Percentiles rank a stretch among this genome's conserved stretches.
These are phyloP conservation scores for Lepidium aucheri DNA, from an alignment of 345 rosid genomes.

Conservation along the genomic window DNA sequence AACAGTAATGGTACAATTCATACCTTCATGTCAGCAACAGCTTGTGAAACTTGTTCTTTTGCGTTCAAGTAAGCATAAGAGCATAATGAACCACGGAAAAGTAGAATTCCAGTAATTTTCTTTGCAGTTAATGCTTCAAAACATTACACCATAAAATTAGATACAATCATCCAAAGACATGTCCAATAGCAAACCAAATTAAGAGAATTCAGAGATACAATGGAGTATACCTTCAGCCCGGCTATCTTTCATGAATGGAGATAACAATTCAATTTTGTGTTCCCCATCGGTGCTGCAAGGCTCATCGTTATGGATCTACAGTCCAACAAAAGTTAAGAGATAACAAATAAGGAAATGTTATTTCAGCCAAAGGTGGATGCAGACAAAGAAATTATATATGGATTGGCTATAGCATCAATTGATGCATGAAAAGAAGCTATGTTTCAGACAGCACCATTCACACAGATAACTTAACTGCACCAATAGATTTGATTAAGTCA, in stretches of 20 bases:
- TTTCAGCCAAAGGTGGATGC: not conserved
- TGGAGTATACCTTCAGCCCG: constrained; percentile 36
- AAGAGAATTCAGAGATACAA: too few relatives aligned
- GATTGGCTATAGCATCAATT: not conserved
- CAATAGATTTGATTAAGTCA: not conserved
- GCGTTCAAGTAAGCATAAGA: constrained; percentile 60
- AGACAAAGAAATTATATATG: not conserved
- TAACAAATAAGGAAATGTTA: not conserved
- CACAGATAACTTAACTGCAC: not conserved
- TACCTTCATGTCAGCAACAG: constrained; percentile 80
- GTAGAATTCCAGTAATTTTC: constrained; percentile 52
- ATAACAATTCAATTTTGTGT: constrained; percentile 73
- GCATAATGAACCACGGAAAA: constrained; percentile 55
- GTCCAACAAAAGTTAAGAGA: not conserved
- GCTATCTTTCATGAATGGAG: constrained; percentile 60
- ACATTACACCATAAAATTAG: constrained; percentile 26
- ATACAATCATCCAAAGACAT: not conserved
- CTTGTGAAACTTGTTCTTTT: constrained; percentile 77
- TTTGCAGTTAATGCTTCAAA: constrained; percentile 55
- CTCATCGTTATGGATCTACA: constrained; percentile 54
- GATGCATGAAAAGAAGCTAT: constrained; percentile 1
- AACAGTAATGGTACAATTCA: not conserved
- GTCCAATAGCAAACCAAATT: not conserved
- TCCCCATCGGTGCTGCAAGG: constrained; percentile 42
- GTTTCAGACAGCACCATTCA: not conserved